Evolutionary conservation across 2,329 filamentous ascomycete species (phyloP), one percentile per base, ranked within the genome.

Genomic region (Lachnellula cervina): DNA sequence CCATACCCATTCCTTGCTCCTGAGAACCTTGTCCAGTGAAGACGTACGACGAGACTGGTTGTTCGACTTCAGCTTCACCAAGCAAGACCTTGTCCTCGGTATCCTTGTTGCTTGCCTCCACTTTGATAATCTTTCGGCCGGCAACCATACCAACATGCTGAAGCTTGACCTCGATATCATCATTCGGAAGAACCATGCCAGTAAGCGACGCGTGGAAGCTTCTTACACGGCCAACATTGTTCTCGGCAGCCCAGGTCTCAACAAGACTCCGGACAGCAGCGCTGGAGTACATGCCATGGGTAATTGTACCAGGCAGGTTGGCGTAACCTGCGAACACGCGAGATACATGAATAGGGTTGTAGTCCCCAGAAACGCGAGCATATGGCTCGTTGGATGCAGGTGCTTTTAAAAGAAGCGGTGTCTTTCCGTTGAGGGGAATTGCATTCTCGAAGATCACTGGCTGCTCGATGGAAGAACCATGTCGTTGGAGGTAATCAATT

Each of bases 1-100:
- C 94, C 94, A 99, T 99, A 75, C 94, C 94, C 94, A 99, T 99
- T 60, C 94, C 94, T 73, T 99, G 94, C 74, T 99, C 94, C 74
- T 99, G 95, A 50, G 92, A 97, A 66, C 94, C 94, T 74, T 99
- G 94, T 54, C 94, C 94, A 61, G 95, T 99, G 75, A 99, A 99
- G 65, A 99, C 90, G 68, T 99, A 99, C 5, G 94, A 87, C 2
- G 93, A 96, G 35, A 94, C 90, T 7, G 95, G 95, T 72, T 99
- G 94, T 75, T 99, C 94, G 56, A 99, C 90, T 74, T 99, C 94
- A 25, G 94, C 94, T 75, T 97, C 93, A 69, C 90, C 94, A 50
- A 96, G 78, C 4, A 99, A 80, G 13, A 99, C 91, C 80, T 97
- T 97, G 65, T 97, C 94, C 70, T 97, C 94, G 0, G 88, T 95